Evolutionary conservation across 768 basidiomycete genomes (phyloP), one percentile per base, ranked within the genome.

Genomic region (Agrocybe praecox): DNA sequence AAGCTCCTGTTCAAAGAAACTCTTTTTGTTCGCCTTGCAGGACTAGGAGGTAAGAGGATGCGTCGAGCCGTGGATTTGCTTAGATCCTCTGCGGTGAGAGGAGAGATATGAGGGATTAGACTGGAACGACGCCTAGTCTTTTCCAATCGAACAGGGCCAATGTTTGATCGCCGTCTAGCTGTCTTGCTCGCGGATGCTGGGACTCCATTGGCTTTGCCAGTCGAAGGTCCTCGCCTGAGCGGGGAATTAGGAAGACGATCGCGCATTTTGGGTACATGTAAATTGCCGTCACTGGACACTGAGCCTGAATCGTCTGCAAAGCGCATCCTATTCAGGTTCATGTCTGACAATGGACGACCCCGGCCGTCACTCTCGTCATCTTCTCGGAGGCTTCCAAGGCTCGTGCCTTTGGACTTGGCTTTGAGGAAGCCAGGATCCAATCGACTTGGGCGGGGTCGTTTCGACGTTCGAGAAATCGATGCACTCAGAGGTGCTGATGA

Each of bases 81-180:
- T 64, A 59, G 67, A 49, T 66, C 65, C 22, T 81, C 81, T 32
- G 69, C 74, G 22, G 66, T 67, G 43, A 67, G 73, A n/a, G 80
- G 76, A 15, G 84, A 80, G 48, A 84, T 79, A 59, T 85, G 83
- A n/a, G 88, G 88, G 58, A 94, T 90, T 77, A 92, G 72, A 65
- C 92, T 94, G 36, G 92, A 92, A 55, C 92, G 80, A 56, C 92
- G 77, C 57, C 90, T 77, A 14, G 74, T 72, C 69, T 89, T 90
- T 69, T 94, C 92, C 57, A 74, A 79, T 33, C 92, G 85, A 68
- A 86, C 65, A n/a, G 88, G 82, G 5, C 92, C 92, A 55, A 92
- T 82, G 62, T 87, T 88, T 21, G 92, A 94, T 36, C 88, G 81
- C n/a, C 74, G 63, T 52, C 74, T 65, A 9, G 60, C 61, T 10